phyloP scores from a whole-genome alignment of 2,329 filamentous ascomycete species.

The Ophiostoma sp. region DNA sequence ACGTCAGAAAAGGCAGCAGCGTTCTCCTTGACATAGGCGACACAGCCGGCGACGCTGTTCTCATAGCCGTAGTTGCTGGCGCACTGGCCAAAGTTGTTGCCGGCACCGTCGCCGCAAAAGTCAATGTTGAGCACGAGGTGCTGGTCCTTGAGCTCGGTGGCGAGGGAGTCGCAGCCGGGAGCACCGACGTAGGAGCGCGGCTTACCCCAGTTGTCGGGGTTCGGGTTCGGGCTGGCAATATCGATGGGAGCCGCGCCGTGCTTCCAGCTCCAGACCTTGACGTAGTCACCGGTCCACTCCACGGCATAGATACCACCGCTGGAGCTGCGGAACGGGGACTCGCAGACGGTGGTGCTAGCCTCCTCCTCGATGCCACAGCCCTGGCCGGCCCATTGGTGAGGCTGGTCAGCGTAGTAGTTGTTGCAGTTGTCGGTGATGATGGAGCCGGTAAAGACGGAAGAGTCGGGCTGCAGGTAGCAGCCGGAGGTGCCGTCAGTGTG shows the following conservation, averaged over 20 bases:
- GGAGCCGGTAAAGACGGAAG: conserved; percentile 30
- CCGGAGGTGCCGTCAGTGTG: conserved; percentile 42
- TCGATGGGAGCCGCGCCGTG: conserved; percentile 33
- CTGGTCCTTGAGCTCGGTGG: conserved; percentile 58
- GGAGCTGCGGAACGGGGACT: conserved; percentile 17
- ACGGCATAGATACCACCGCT: conserved; percentile 35
- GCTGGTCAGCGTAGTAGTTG: conserved; percentile 29
- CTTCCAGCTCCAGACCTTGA: conserved; percentile 41
- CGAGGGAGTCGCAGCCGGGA: conserved; percentile 53
- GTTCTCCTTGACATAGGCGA: conserved; percentile 36
- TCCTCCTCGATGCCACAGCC: conserved; percentile 40
- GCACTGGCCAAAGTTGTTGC: conserved; percentile 28
- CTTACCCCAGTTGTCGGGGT: conserved; percentile 59
- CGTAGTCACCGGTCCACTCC: conserved; percentile 39
- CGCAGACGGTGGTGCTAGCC: not conserved
- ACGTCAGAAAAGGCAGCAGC: conserved; percentile 36
- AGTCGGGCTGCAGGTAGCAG: conserved; percentile 29
- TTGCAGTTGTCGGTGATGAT: conserved; percentile 38
- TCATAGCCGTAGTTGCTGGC: conserved; percentile 26
- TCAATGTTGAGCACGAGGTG: conserved; percentile 68
- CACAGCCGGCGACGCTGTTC: conserved; percentile 30
- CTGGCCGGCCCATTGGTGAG: conserved; percentile 36
- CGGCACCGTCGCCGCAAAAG: conserved; percentile 69
- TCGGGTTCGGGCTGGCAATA: conserved; percentile 43
- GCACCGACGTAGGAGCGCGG: conserved; percentile 58